Evolutionary conservation across 768 basidiomycete species (phyloP).

Genomic region (Coprinellus micaceus): DNA sequence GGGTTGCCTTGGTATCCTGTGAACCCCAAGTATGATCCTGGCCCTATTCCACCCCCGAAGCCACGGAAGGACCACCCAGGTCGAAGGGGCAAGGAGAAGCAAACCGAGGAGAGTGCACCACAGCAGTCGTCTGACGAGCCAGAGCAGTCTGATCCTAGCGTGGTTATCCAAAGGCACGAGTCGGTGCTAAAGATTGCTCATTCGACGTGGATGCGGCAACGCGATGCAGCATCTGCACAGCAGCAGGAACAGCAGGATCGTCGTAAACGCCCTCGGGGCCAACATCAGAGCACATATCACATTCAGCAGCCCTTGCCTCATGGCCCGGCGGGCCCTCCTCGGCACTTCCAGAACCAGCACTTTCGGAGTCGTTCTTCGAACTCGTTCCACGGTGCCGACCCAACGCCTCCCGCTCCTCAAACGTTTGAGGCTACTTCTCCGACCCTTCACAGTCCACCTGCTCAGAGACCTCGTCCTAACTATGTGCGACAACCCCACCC

Average conservation of each 20-base stretch:
- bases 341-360: background rate
- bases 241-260: background rate
- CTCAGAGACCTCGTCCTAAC: background rate
- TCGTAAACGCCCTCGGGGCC: background rate
- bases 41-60: constrained; percentile 55
- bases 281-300: background rate
- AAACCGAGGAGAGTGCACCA: background rate
- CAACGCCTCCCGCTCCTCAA: no score
- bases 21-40: constrained; percentile 72
- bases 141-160: background rate
- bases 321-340: no score
- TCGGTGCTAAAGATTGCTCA: background rate
- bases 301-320: background rate
- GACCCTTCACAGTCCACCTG: no score
- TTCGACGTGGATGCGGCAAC: constrained; percentile 3
- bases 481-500: background rate
- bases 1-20: constrained; percentile 48
- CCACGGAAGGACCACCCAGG: constrained; percentile 15
- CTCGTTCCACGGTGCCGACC: background rate
- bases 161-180: background rate
- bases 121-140: background rate
- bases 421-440: no score
- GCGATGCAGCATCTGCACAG: background rate
- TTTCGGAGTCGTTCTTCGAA: background rate
- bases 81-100: background rate